Base-by-base conservation (phyloP, 2,329 filamentous ascomycete species). In the Calonectria multiphialidica region DNA sequence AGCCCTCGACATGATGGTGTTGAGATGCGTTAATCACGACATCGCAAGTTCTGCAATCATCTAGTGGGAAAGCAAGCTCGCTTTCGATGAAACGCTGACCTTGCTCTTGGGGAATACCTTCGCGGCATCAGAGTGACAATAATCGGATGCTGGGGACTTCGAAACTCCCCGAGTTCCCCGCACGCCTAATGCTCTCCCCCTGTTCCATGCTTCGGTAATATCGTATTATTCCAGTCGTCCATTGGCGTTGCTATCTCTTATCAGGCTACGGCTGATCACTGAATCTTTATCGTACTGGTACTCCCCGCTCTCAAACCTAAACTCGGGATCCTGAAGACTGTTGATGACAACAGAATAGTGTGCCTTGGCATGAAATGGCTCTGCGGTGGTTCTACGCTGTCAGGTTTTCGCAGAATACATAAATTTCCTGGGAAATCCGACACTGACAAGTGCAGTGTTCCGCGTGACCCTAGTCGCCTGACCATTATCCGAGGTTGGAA, bases 81-180 rank as follows among this genome's bases (percentile, higher is more conserved):
- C n/a, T 33, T 50, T 37, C 16, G 25, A 68, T 68, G 66, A 33
- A 37, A 68, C 66, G 44, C 66, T 68, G 66, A 35, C 55, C 57
- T 59, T 12, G 35, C 25, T 62, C 30, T 53, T 21, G 35, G 45
- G 49, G 57, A 47, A 44, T 44, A 15, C 37, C 59, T 59, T 15
- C 40, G 47, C 13, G 40, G 40, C 35, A 59, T 40, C 53, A n/a
- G 33, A 33, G 16, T 12, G 7, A 40, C 33, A 4, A 28, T 25
- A 45, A 21, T 12, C 37, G 33, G 25, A 72, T 71, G 40, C 57
- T 9, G 62, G 7, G 7, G 18, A 42, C 45, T 25, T 61, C 50
- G n/a, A 47, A 42, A n/a, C 23, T 67, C 45, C 70, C 65, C 64
- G 64, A 71, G 57, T 47, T 50, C 70, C 49, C 63, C 57, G 59